These are phyloP conservation scores for Cyclanthera cordifolia DNA, from an alignment of 306 rosid genomes.

Conservation along the genomic window DNA sequence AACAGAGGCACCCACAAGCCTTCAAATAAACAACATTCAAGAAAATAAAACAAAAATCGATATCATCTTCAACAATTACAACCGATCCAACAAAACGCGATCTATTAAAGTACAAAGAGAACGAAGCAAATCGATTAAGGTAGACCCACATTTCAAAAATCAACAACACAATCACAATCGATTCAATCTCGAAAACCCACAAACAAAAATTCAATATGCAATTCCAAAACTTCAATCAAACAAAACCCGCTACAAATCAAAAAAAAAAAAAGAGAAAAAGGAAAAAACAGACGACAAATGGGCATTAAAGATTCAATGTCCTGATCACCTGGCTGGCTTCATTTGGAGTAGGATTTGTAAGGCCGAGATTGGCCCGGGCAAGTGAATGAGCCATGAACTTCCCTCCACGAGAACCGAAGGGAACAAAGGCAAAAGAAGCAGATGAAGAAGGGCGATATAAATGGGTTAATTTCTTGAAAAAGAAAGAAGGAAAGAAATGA, in stretches of 20 bases:
- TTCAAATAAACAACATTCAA: too few species aligned
- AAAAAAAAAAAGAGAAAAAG: neutral
- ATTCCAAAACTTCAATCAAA: neutral
- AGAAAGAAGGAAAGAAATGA: constrained; percentile 18
- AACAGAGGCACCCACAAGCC: too few species aligned
- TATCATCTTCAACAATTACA: neutral
- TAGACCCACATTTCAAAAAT: neutral
- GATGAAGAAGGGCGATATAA: constrained; percentile 15
- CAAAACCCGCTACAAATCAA: neutral
- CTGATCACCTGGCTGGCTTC: constrained; percentile 43
- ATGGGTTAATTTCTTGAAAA: constrained; percentile 22
- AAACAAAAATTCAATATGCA: neutral
- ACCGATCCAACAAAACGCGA: too few species aligned
- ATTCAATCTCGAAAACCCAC: neutral
- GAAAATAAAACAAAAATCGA: neutral
- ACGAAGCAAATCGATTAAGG: too few species aligned
- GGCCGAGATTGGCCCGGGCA: constrained; percentile 74
- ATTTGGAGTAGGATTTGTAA: constrained; percentile 46
- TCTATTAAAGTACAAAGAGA: too few species aligned
- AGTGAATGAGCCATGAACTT: constrained; percentile 67
- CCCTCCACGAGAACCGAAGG: constrained; percentile 25
- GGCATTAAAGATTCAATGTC: neutral
- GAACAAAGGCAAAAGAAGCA: constrained; percentile 27
- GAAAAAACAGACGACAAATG: neutral
- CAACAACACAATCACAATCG: neutral